Evolutionary conservation across 2,329 filamentous ascomycete species (phyloP).

Genomic region (Ascocoryne sarcoides): DNA sequence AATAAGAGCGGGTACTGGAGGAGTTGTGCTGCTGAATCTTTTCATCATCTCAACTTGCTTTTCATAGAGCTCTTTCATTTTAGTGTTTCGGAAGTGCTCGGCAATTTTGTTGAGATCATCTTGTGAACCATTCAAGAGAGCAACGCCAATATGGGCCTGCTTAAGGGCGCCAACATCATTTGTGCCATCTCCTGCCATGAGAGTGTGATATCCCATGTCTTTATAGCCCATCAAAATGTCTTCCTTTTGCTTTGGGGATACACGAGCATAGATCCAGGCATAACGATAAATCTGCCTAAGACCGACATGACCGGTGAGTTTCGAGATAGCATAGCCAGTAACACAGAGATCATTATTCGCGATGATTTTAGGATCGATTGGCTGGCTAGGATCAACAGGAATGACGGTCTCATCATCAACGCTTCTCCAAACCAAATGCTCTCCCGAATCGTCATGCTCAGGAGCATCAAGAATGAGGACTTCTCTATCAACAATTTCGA

Average conservation of each 20-base stretch:
- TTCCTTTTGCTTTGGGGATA: slow-evolving; percentile 98
- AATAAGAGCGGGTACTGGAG: slow-evolving; percentile 87
- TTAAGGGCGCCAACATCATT: slow-evolving; percentile 97
- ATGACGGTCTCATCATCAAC: slow-evolving; percentile 85
- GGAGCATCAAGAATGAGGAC: slow-evolving; percentile 92
- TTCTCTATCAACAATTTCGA: slow-evolving; percentile 95
- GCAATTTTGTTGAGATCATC: slow-evolving; percentile 87
- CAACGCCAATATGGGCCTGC: slow-evolving; percentile 95
- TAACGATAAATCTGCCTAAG: slow-evolving; percentile 74
- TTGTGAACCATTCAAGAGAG: slow-evolving; percentile 86
- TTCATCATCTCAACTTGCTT: slow-evolving; percentile 90
- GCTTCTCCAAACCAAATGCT: slow-evolving; percentile 86
- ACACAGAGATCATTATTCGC: slow-evolving; percentile 86
- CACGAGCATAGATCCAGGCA: slow-evolving; percentile 95
- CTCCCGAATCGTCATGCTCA: slow-evolving; percentile 73
- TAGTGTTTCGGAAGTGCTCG: slow-evolving; percentile 87
- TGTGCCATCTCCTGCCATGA: slow-evolving; percentile 98
- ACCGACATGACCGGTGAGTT: slow-evolving; percentile 74
- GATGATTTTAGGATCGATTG: slow-evolving; percentile 73
- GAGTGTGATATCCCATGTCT: slow-evolving; percentile 92
- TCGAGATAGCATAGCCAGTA: slow-evolving; percentile 85
- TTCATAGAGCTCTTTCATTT: slow-evolving; percentile 98
- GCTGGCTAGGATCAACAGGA: slow-evolving; percentile 72
- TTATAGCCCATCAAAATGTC: slow-evolving; percentile 95
- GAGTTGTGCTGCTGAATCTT: slow-evolving; percentile 85